Evolutionary conservation across 73 alveolate genomes (phyloP).

Genomic region (Paramecium tetraurelia): DNA sequence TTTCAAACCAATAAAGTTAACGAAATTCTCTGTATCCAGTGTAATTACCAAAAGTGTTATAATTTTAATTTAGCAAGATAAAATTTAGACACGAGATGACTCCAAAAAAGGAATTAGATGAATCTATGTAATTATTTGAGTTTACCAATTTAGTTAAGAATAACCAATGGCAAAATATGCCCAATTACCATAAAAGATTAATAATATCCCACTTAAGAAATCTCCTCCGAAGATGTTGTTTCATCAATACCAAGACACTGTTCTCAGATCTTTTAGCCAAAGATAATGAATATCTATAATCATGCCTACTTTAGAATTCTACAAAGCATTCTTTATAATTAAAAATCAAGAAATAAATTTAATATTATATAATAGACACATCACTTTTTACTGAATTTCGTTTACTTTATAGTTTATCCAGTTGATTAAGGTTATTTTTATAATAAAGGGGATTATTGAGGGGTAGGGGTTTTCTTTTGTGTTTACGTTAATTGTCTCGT

Average conservation of each 20-base stretch:
- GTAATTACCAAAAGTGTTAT: not conserved
- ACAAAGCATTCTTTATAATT: not conserved
- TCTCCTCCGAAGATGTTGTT: conserved; percentile 20
- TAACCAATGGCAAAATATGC: not conserved
- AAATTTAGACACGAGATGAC: not conserved
- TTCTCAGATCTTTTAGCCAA: not conserved
- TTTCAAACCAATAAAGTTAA: not conserved
- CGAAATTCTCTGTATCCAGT: not conserved
- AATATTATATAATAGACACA: not conserved
- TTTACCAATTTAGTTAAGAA: not conserved
- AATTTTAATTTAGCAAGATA: not conserved
- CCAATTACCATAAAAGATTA: not conserved
- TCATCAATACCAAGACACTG: not conserved
- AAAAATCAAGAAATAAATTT: not conserved
- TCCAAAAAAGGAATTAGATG: not conserved
- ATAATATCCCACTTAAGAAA: not conserved
- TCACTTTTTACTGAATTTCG: conserved; percentile 9
- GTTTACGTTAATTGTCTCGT: not conserved
- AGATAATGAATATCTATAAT: not conserved
- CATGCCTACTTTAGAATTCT: not conserved
- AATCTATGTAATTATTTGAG: not conserved
- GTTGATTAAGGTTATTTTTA: not conserved
- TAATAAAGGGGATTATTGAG: not conserved
- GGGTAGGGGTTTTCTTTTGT: not conserved
- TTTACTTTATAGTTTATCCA: not conserved